phyloP scores from a whole-genome alignment of 768 basidiomycete genomes.

The Suillus alpinus region DNA sequence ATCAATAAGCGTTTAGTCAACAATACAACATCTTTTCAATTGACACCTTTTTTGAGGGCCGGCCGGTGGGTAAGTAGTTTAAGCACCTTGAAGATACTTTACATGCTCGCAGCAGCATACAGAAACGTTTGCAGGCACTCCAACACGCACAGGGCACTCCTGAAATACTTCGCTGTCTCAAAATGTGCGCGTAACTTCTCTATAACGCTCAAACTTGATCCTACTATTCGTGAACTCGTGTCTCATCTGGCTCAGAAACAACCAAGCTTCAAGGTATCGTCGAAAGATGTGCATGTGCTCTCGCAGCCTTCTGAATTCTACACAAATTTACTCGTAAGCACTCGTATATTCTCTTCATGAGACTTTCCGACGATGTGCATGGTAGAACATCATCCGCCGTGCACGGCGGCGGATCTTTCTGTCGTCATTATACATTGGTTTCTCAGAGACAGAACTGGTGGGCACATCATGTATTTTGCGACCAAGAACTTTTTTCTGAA shows the following conservation, averaged over 20 bases:
- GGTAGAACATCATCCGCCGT: conserved; percentile 70
- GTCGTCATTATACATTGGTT: conserved; percentile 87
- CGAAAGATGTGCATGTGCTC: conserved; percentile 52
- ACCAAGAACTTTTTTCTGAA: not conserved
- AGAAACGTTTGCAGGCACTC: conserved; percentile 2
- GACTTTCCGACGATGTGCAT: not conserved
- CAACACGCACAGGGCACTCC: conserved; percentile 2
- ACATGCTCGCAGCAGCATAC: conserved; percentile 9
- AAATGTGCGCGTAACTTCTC: conserved; percentile 29
- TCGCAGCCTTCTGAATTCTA: conserved; percentile 60
- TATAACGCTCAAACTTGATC: conserved; percentile 26
- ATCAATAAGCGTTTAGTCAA: too few species aligned
- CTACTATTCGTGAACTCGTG: conserved; percentile 37
- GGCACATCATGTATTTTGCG: conserved; percentile 25
- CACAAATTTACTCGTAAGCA: conserved; percentile 48
- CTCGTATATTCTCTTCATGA: not conserved
- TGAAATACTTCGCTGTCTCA: conserved; percentile 13
- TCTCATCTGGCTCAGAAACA: conserved; percentile 36
- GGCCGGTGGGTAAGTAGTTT: not conserved
- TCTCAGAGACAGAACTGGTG: conserved; percentile 76
- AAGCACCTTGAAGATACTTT: not conserved
- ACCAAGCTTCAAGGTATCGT: conserved; percentile 46
- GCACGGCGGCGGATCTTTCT: conserved; percentile 83
- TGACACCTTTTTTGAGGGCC: not conserved
- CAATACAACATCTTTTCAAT: not conserved